Base-by-base conservation (phyloP, 2,329 filamentous ascomycete genomes). In the Cladosporium oxysporum region DNA sequence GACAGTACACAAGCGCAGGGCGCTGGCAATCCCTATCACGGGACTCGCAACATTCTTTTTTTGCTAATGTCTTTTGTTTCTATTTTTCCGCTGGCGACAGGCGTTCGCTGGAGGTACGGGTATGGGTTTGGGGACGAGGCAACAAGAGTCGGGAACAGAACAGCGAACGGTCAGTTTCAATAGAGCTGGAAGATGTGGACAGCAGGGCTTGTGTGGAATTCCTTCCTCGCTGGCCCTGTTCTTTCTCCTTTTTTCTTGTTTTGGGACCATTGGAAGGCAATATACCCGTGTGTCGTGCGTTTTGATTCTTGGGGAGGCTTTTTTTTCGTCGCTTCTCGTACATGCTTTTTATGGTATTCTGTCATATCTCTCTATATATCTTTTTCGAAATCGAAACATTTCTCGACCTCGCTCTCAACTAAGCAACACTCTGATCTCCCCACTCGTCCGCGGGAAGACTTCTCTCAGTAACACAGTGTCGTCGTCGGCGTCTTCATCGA, bases 401-500 rank as follows among this genome's bases (percentile, higher is more conserved):
- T 41, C 37, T 18, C 35, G 5, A 41, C 16, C 35, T 41, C 16
- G 4, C 29, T 28, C 26, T 60, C 79, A 88, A 75, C 86, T 88
- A 67, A 90, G 76, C 70, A 90, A 75, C 37, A 89, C 87, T 66
- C 86, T 80, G 66, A 89, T 88, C 76, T 90, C 87, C 21, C 83
- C 86, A 59, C 84, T 85, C 1, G 87, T 89, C 68, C 87, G 80
- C n/a, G 87, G 87, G 76, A 89, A 89, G 28, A 88, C 72, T 62
- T 85, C 82, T 68, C 85, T 82, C 68, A 89, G 73, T 66, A 64
- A 76, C 70, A 70, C 73, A 71, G 74, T 75, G 2, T 78, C 76
- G 53, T 73, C 68, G 21, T 66, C 73, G 47, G 77, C 72, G 69
- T 77, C 75, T 69, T 77, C 75, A 5, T 73, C 71, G 5, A 76